Evolutionary conservation across 1,139 yeast genomes (phyloP).

Genomic region (Geotrichum klebahnii): DNA sequence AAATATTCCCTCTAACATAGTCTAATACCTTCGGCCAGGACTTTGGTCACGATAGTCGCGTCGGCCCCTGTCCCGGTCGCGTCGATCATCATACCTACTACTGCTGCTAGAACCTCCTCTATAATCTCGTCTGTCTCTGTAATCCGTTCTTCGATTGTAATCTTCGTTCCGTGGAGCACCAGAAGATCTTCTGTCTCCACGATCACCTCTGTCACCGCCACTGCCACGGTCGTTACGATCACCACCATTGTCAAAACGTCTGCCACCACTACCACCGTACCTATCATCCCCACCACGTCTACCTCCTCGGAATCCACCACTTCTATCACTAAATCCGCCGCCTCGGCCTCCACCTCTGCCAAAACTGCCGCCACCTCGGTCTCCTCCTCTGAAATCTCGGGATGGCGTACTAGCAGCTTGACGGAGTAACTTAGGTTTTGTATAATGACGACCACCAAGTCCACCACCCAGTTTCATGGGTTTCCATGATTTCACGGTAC

Average conservation of each 20-base stretch:
- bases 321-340: conserved; percentile 17
- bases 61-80: conserved; percentile 17
- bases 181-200: conserved; percentile 17
- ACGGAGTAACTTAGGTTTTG: conserved; percentile 30
- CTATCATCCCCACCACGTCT: conserved; percentile 19
- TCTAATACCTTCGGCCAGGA: conserved; percentile 16
- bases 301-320: no score
- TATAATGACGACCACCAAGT: conserved; percentile 58
- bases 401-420: neutral
- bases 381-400: conserved; percentile 11
- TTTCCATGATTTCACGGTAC: conserved; percentile 70
- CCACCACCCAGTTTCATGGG: conserved; percentile 80
- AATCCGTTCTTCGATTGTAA: no score
- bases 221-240: conserved; percentile 13
- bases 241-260: conserved; percentile 20
- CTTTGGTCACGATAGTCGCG: conserved; percentile 19
- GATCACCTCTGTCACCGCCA: conserved; percentile 16
- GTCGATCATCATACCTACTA: conserved; percentile 16
- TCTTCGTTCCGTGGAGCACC: no score
- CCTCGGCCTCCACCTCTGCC: no score
- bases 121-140: conserved; percentile 11
- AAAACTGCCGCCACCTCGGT: conserved; percentile 11
- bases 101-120: conserved; percentile 8
- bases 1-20: no score
- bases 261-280: conserved; percentile 17